Evolutionary conservation across 352 stramenopile genomes (phyloP).

Genomic region (Phytophthora foliorum): DNA sequence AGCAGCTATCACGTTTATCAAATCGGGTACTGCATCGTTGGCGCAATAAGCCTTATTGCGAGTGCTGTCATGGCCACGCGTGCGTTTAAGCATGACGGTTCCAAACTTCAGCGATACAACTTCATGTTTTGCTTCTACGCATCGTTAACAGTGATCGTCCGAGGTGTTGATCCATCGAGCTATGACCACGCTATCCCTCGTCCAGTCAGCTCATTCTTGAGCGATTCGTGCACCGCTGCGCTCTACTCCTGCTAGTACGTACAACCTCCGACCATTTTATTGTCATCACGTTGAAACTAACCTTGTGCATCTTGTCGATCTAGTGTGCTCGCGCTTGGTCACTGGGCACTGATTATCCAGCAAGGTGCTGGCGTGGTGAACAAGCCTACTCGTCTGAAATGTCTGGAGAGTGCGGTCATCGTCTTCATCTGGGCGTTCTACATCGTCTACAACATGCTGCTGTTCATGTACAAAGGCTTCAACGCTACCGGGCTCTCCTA

Average conservation of each 20-base stretch:
- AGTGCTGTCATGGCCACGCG: slow-evolving; percentile 23
- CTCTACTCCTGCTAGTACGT: slow-evolving; percentile 49
- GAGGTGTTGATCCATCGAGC: slow-evolving; percentile 34
- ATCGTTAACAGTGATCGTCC: slow-evolving; percentile 39
- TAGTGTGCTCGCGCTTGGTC: slow-evolving; percentile 38
- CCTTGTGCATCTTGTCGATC: neutral
- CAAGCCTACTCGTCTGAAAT: slow-evolving; percentile 22
- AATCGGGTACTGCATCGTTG: slow-evolving; percentile 32
- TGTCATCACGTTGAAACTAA: no score
- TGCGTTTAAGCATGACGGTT: slow-evolving; percentile 30
- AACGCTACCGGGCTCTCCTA: slow-evolving; percentile 30
- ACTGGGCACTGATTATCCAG: slow-evolving; percentile 46
- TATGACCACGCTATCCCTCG: slow-evolving; percentile 42
- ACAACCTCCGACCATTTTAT: no score
- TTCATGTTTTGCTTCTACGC: slow-evolving; percentile 39
- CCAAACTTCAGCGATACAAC: slow-evolving; percentile 37
- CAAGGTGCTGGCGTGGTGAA: slow-evolving; percentile 26
- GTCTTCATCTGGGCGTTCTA: slow-evolving; percentile 37
- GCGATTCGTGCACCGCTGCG: slow-evolving; percentile 43
- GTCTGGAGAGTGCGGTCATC: slow-evolving; percentile 32
- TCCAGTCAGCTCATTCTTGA: slow-evolving; percentile 32
- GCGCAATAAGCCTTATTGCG: slow-evolving; percentile 13
- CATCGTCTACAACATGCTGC: slow-evolving; percentile 34
- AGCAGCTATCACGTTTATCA: slow-evolving; percentile 27
- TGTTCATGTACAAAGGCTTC: slow-evolving; percentile 47